Evolutionary conservation across 352 stramenopile species (phyloP).

Genomic region (Peronospora belbahrii): DNA sequence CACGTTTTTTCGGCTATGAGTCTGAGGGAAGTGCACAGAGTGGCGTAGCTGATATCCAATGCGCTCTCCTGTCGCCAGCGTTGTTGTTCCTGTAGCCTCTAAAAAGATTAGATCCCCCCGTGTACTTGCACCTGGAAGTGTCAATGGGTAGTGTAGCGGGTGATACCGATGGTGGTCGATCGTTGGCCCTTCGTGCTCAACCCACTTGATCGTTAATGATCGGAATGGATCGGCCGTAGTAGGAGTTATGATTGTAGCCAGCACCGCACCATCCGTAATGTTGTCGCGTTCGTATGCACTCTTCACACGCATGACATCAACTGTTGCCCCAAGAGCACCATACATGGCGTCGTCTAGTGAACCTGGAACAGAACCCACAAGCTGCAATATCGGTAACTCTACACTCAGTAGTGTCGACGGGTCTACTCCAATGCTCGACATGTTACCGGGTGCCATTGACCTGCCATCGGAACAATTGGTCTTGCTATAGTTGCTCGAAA

Average conservation of each 20-base stretch:
- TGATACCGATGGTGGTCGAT: constrained; percentile 29
- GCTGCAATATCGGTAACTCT: constrained; percentile 34
- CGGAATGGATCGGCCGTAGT: constrained; percentile 41
- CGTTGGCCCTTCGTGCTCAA: constrained; percentile 31
- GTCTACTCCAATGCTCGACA: constrained; percentile 12
- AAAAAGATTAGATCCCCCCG: constrained; percentile 59
- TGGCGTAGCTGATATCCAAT: constrained; percentile 58
- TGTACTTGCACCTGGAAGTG: constrained; percentile 22
- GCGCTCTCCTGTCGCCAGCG: constrained; percentile 38
- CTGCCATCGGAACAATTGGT: constrained; percentile 26
- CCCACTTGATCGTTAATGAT: constrained; percentile 50
- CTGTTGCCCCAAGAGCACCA: constrained; percentile 31
- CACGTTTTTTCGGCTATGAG: constrained; percentile 25
- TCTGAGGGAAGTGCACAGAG: constrained; percentile 51
- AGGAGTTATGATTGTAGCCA: constrained; percentile 37
- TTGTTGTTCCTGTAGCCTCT: constrained; percentile 39
- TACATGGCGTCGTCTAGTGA: constrained; percentile 56
- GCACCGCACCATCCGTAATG: constrained; percentile 37
- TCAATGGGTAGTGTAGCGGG: constrained; percentile 31
- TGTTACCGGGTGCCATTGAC: constrained; percentile 7
- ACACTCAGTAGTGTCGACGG: constrained; percentile 1
- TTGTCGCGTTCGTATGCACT: constrained; percentile 43
- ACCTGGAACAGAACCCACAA: constrained; percentile 40
- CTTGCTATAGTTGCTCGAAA: constrained; percentile 22
- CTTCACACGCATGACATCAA: constrained; percentile 40